Conservation (phyloP, 2,329 filamentous ascomycete species). For the Diaporthe sp. region DNA sequence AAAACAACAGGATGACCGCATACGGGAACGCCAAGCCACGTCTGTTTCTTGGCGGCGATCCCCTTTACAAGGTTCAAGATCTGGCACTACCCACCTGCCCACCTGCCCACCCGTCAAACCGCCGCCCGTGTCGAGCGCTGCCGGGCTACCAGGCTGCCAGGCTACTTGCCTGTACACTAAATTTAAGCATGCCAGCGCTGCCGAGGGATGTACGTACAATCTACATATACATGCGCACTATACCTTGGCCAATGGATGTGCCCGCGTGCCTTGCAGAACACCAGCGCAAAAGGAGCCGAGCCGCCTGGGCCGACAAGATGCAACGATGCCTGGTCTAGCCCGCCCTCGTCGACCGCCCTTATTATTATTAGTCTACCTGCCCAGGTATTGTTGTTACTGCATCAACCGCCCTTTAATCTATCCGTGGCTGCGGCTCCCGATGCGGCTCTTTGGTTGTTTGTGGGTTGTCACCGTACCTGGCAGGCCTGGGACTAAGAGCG, state of each 20-base stretch:
- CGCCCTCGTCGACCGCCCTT: neutral
- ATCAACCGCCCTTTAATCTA: constrained; percentile 4
- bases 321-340: neutral
- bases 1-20: constrained; percentile 1
- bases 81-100: neutral
- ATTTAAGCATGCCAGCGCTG: neutral
- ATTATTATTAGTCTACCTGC: neutral
- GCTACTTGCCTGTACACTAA: neutral
- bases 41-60: constrained; percentile 26
- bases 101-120: neutral
- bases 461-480: neutral
- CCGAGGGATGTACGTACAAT: no score
- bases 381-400: neutral
- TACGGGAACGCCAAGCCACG: constrained; percentile 22
- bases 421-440: constrained; percentile 11
- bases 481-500: no score
- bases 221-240: no score
- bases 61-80: constrained; percentile 17
- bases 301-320: neutral
- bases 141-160: neutral
- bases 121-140: constrained; percentile 17
- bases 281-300: neutral
- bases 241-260: constrained; percentile 9
- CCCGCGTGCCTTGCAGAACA: neutral
- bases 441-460: neutral